Evolutionary conservation across 257 asterid species (phyloP).

Genomic region (Salvia hispanica): DNA sequence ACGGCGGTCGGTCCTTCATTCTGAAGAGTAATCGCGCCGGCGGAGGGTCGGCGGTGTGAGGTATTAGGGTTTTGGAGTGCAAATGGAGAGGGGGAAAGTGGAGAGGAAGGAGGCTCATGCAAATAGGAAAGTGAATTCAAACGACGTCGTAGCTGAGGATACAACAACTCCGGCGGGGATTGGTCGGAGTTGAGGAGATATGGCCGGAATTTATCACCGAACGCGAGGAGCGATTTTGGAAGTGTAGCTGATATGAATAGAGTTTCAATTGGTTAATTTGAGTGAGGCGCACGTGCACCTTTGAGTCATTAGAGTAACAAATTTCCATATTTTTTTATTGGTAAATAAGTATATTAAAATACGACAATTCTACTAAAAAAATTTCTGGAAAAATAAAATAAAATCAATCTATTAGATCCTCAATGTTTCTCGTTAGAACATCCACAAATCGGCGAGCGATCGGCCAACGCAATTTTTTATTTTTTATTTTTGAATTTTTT

Average conservation of each 20-base stretch:
- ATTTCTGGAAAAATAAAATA: no score
- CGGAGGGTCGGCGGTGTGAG: constrained; percentile 33
- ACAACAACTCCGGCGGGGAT: constrained; percentile 9
- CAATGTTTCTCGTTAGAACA: no score
- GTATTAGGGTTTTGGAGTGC: constrained; percentile 56
- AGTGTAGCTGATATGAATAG: constrained; percentile 25
- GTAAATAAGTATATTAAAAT: no score
- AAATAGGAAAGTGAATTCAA: constrained; percentile 28
- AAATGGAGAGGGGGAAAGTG: constrained; percentile 38
- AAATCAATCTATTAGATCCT: no score
- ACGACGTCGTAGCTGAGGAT: constrained; percentile 11
- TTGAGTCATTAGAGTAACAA: no score
- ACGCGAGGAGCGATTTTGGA: constrained; percentile 27
- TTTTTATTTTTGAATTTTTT: no score
- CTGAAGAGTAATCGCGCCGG: constrained; percentile 35
- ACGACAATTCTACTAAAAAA: no score
- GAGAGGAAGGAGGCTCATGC: constrained; percentile 57
- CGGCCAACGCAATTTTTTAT: no score
- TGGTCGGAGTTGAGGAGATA: constrained; percentile 1
- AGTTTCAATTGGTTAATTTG: not conserved
- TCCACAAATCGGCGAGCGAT: no score
- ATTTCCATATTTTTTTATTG: no score
- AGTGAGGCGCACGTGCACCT: constrained; percentile 29
- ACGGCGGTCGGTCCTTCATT: constrained; percentile 67
- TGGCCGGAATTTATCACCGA: constrained; percentile 23